Base-by-base conservation (phyloP, 1,139 yeast species). In the Spathaspora sp. region DNA sequence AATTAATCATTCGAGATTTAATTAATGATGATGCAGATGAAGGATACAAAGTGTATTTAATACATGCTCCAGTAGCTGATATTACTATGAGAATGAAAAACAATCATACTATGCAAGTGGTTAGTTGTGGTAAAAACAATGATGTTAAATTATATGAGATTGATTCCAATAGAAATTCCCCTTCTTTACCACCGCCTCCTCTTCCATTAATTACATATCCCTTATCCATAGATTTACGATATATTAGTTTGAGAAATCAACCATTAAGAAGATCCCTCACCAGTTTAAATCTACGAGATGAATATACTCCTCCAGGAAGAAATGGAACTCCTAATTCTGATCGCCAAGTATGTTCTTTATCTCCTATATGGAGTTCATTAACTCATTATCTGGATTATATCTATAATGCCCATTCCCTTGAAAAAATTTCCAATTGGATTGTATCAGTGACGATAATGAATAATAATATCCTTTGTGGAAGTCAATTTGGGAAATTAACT, bases 61-160 rank as follows among this genome's bases (percentile, higher is more conserved):
- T 76, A 17, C 64, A 64, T 16, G 64, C 59, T 13, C 77, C 78
- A 1, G 63, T 78, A 1, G 61, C 71, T 15, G 63, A 67, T 34
- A 59, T 75, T 31, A 60, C 66, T 31, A 59, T 74, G 3, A 49
- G 48, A 13, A 47, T 50, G 40, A 43, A 34, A 43, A 43, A 44
- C 13, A 53, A 45, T 25, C 52, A 49, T 27, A 53, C 55, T 11
- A 47, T 59, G 20, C 43, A 50, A 4, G 57, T 70, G 27, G 72
- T 70, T 1, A 60, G 70, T 44, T 80, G 80, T 1, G 82, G 83
- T 3, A 71, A 74, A 50, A 72, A 75, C 46, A 68, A 69, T 43
- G 80, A 74, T 39, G 55, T 78, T 27, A 71, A 70, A 47, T 44
- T 63, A 24, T 70, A 68, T 47, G 60, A 59, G 13, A 48, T 59